Base-by-base conservation (phyloP, 768 basidiomycete genomes). In the Pleurotus tuoliensis region DNA sequence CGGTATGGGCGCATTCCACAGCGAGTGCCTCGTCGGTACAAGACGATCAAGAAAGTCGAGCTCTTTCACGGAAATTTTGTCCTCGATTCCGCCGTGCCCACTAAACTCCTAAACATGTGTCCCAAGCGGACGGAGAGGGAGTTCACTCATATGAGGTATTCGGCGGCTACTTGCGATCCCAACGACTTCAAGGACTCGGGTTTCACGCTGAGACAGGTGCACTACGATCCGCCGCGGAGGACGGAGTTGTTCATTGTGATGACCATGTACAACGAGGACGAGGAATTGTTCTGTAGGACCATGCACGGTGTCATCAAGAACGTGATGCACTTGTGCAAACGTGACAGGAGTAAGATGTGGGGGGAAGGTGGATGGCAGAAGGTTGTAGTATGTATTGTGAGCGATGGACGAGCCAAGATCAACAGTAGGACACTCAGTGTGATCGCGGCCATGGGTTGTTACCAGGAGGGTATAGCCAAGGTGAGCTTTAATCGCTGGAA, bases 291-390 rank as follows among this genome's bases (percentile, higher is more conserved):
- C 72, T 87, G 87, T 63, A 73, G 94, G 41, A 92, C 95, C 0
- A 94, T 98, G 91, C 90, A 96, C 65, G 95, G 95, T 50, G 90
- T 98, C 5, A 92, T 97, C 71, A 93, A 91, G 80, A 98, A 98
- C 63, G 80, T 98, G 44, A 87, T 86, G 4, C 92, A 96, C 69
- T 69, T 98, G 58, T 93, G 91, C 66, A 90, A 87, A 61, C 78
- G 95, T 18, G 88, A 90, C 45, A 76, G 91, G 47, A 90, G 87
- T 63, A 94, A 92, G 78, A 97, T 91, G 3, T 98, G 96, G 96
- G 95, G 94, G 1, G 89, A 90, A 68, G 94, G 97, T 0, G 94
- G 94, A 1, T 98, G 96, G 96, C 95, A 98, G 78, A 98, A 97
- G 79, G 92, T 96, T 34, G 94, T 95, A 6, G 88, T 96, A 8